Evolutionary conservation across 768 basidiomycete species (phyloP).

Genomic region (Pluteus cervinus): DNA sequence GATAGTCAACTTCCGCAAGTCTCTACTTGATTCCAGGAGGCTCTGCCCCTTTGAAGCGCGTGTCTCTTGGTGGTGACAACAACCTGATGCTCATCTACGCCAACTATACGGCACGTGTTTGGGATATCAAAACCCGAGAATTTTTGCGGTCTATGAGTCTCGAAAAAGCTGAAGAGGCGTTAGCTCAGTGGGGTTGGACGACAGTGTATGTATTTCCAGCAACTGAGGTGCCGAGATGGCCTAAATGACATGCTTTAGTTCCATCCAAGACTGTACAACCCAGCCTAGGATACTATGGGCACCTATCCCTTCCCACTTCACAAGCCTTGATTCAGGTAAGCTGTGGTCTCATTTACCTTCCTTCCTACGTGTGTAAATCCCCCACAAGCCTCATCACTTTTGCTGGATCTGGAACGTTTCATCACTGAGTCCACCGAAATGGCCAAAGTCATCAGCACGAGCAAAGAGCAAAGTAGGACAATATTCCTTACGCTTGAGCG

Average conservation of each 20-base stretch:
- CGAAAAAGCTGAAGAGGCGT: slow-evolving; percentile 72
- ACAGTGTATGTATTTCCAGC: slow-evolving; percentile 44
- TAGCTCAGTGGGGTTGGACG: slow-evolving; percentile 69
- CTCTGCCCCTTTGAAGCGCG: slow-evolving; percentile 50
- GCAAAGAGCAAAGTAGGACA: slow-evolving; percentile 31
- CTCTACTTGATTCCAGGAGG: slow-evolving; percentile 80
- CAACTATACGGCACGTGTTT: slow-evolving; percentile 73
- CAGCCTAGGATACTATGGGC: no score
- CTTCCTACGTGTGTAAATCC: not conserved
- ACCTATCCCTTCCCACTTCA: no score
- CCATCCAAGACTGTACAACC: no score
- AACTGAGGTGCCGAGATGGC: not conserved
- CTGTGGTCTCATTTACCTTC: not conserved
- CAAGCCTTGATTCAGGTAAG: slow-evolving; percentile 10
- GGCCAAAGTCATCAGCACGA: slow-evolving; percentile 47
- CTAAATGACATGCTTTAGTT: not conserved
- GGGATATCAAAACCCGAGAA: slow-evolving; percentile 80
- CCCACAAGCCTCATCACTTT: slow-evolving; percentile 26
- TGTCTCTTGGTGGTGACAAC: slow-evolving; percentile 63
- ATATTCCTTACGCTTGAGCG: slow-evolving; percentile 44
- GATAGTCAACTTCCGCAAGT: slow-evolving; percentile 30
- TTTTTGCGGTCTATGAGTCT: slow-evolving; percentile 77
- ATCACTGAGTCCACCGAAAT: slow-evolving; percentile 40
- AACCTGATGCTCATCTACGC: slow-evolving; percentile 73
- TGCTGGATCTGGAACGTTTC: slow-evolving; percentile 48